These are phyloP conservation scores for Cytospora piceae DNA, from an alignment of 2,329 filamentous ascomycete species.

Conservation along the genomic window DNA sequence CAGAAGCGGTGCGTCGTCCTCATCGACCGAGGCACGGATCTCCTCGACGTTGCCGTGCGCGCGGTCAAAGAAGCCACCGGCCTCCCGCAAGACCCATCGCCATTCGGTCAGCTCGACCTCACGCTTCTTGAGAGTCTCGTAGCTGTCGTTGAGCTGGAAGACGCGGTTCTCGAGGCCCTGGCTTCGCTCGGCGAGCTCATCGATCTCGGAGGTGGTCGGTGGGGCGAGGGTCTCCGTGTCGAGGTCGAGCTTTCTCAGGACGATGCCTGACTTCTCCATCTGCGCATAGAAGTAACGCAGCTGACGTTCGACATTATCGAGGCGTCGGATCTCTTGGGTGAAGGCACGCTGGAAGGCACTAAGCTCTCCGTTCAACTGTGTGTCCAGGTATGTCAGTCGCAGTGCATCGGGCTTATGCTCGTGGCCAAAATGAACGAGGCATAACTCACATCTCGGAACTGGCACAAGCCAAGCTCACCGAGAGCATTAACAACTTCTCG, in stretches of 20 bases:
- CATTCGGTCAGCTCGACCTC: conserved; percentile 97
- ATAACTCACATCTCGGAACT: conserved; percentile 88
- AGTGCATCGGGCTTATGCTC: conserved; percentile 6
- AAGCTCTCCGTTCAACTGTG: conserved; percentile 85
- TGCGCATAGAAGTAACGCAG: conserved; percentile 93
- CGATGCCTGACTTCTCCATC: conserved; percentile 90
- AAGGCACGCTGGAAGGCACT: conserved; percentile 97
- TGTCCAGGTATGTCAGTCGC: conserved; percentile 30
- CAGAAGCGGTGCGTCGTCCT: conserved; percentile 91
- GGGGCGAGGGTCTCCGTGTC: conserved; percentile 85
- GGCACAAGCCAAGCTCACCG: conserved; percentile 93
- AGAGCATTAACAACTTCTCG: conserved; percentile 95
- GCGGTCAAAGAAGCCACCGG: conserved; percentile 95
- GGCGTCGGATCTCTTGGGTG: conserved; percentile 93
- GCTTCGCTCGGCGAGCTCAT: conserved; percentile 90
- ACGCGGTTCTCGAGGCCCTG: conserved; percentile 92
- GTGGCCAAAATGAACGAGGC: conserved; percentile 31
- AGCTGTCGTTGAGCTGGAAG: conserved; percentile 92
- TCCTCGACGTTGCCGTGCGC: conserved; percentile 96
- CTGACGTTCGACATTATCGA: conserved; percentile 98
- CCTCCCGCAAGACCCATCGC: conserved; percentile 96
- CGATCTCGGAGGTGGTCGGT: conserved; percentile 91
- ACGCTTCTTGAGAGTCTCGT: conserved; percentile 96
- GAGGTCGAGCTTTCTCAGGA: conserved; percentile 87
- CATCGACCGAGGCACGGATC: conserved; percentile 86